phyloP scores from a whole-genome alignment of 768 basidiomycete species.

The Dioszegia hungarica region DNA sequence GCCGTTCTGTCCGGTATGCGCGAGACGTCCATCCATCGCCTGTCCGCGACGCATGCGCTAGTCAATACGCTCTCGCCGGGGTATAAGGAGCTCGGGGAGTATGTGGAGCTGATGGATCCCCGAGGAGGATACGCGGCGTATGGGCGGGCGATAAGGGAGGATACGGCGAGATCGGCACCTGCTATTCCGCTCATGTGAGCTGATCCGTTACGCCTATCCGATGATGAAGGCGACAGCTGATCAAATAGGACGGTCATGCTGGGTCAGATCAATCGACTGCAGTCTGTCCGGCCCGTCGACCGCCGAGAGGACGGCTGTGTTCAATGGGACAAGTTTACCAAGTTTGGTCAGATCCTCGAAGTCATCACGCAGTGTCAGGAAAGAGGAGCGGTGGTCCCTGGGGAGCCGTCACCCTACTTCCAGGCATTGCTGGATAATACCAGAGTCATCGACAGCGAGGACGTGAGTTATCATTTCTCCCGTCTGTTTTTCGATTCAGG shows the following conservation, averaged over 20 bases:
- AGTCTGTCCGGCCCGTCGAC: constrained; percentile 76
- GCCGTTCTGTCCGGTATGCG: constrained; percentile 93
- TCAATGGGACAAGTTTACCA: constrained; percentile 94
- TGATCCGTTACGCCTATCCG: too few species aligned
- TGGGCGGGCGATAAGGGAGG: constrained; percentile 74
- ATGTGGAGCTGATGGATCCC: constrained; percentile 77
- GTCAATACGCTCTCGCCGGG: constrained; percentile 65
- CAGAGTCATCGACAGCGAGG: constrained; percentile 35
- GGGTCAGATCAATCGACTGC: constrained; percentile 71
- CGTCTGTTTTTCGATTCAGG: too few species aligned
- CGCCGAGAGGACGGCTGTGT: constrained; percentile 66
- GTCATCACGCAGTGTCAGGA: constrained; percentile 72
- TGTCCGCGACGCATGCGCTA: constrained; percentile 67
- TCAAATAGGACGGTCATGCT: constrained; percentile 85
- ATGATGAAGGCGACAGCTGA: background rate
- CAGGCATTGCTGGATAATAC: constrained; percentile 34
- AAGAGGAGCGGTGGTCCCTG: constrained; percentile 48
- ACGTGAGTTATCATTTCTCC: constrained; percentile 28
- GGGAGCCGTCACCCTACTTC: constrained; percentile 19
- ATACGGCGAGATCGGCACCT: constrained; percentile 61
- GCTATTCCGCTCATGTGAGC: constrained; percentile 69
- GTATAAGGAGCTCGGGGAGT: constrained; percentile 70
- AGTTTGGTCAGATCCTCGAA: constrained; percentile 80
- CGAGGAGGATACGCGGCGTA: constrained; percentile 83
- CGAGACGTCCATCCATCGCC: constrained; percentile 67